Evolutionary conservation across 2,329 filamentous ascomycete genomes (phyloP), one percentile per base, ranked within the genome.

Genomic region (Xylariaceae sp.): DNA sequence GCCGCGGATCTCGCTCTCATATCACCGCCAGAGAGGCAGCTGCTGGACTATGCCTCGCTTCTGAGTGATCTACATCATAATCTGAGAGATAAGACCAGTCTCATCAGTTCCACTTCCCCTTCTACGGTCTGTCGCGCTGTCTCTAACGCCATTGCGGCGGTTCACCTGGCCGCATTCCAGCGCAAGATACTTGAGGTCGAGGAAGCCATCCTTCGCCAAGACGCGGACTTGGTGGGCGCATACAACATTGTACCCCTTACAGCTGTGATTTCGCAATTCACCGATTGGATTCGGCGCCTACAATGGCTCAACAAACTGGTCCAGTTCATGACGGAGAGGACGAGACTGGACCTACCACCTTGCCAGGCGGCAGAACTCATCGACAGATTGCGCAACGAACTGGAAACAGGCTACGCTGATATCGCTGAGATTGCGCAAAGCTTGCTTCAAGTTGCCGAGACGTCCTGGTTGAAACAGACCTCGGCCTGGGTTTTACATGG

Each of bases 211-310:
- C 76, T 97, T 54, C 82, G 80, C 51, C 84, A 86, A 68, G 91
- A 97, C 76, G 82, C 92, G 1, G 83, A 79, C 5, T 84, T 90
- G 60, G 93, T 97, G 1, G 93, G 93, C 48, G 93, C 90, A 0
- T 96, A 97, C 72, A 88, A 93, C 62, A 95, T 96, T 63, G 93
- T 97, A 18, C 93, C 94, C 2, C 76, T 99, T 67, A 95, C 94
- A 53, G 88, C 87, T 1, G 82, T 97, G 17, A 86, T 96, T 34
- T 83, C 82, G 4, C 88, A 94, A 69, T 97, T 97, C 69, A 86
- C 88, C n/a, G 88, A 84, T 49, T 97, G 93, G 93, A 88, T 83
- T 51, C 83, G 90, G 67, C 81, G 87, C 42, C 83, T 97, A 79
- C 87, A 92, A 68, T 97, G 93, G 91, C 80, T 97, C 17, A 90